phyloP scores from a whole-genome alignment of 768 basidiomycete genomes.

The Gloeophyllum trabeum region DNA sequence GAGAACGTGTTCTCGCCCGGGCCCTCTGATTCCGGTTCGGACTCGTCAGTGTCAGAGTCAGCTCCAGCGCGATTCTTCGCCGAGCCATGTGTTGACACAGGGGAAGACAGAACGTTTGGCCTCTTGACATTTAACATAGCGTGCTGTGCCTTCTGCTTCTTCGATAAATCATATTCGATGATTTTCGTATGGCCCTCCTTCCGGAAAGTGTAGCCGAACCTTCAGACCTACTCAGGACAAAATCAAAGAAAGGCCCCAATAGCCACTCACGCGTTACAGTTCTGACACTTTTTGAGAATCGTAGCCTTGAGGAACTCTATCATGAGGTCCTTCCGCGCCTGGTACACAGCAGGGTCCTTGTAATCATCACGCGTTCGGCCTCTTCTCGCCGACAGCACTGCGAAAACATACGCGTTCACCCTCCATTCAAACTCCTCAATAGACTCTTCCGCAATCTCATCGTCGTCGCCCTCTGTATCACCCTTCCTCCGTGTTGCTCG shows the following conservation, averaged over 20 bases:
- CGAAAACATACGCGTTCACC: constrained; percentile 53
- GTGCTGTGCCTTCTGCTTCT: constrained; percentile 63
- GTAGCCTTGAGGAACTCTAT: constrained; percentile 67
- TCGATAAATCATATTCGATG: constrained; percentile 82
- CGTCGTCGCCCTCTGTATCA: constrained; percentile 26
- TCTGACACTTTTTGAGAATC: constrained; percentile 65
- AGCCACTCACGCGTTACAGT: constrained; percentile 81
- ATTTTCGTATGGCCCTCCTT: constrained; percentile 93
- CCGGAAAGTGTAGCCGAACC: constrained; percentile 76
- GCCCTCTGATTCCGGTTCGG: constrained; percentile 37
- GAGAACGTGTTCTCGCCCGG: constrained; percentile 36
- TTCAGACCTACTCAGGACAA: constrained; percentile 16
- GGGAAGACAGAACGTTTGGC: constrained; percentile 57
- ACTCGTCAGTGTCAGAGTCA: constrained; percentile 39
- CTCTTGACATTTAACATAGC: constrained; percentile 42
- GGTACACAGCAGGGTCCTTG: constrained; percentile 83
- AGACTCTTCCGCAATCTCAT: constrained; percentile 42
- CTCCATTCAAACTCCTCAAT: constrained; percentile 49
- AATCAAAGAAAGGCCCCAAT: constrained; percentile 13
- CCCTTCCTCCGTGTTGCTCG: constrained; percentile 24
- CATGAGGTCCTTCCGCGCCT: constrained; percentile 75
- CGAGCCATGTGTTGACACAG: constrained; percentile 12
- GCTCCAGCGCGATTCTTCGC: constrained; percentile 18
- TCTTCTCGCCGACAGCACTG: constrained; percentile 30
- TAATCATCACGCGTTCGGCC: constrained; percentile 68